Percentiles rank a stretch among this genome's conserved stretches.
These are phyloP conservation scores for Mycotypha africana DNA, from an alignment of 371 early-diverging fungal genomes.

Conservation along the genomic window DNA sequence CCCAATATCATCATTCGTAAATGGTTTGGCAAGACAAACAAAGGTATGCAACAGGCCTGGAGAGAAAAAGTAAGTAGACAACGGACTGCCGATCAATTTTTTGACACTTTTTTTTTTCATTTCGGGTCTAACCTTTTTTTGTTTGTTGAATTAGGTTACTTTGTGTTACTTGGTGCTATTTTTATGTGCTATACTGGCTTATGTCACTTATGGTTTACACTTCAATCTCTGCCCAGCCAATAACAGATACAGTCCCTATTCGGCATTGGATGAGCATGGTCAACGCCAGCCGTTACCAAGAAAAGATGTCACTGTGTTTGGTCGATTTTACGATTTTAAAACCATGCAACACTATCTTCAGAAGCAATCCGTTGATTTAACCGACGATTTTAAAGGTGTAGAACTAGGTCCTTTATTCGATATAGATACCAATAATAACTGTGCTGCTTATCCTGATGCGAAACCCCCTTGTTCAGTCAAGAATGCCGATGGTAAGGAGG, in stretches of 20 bases:
- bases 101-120: too few relatives aligned
- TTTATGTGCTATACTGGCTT: slow-evolving; percentile 63
- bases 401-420: slow-evolving; percentile 47
- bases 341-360: slow-evolving; percentile 27
- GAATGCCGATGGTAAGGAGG: slow-evolving; percentile 23
- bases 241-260: slow-evolving; percentile 22
- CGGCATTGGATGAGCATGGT: slow-evolving; percentile 13
- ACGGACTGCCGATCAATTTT: too few relatives aligned
- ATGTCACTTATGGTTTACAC: slow-evolving; percentile 64
- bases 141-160: slow-evolving; percentile 37
- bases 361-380: slow-evolving; percentile 27
- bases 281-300: slow-evolving; percentile 15
- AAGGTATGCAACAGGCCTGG: slow-evolving; percentile 60
- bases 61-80: slow-evolving; percentile 55
- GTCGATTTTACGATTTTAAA: slow-evolving; percentile 32
- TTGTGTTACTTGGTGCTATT: slow-evolving; percentile 61
- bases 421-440: slow-evolving; percentile 35
- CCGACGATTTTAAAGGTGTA: slow-evolving; percentile 35
- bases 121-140: background rate
- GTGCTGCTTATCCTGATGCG: too few relatives aligned
- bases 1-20: slow-evolving; percentile 44
- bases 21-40: slow-evolving; percentile 37
- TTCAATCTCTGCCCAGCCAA: slow-evolving; percentile 43
- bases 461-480: slow-evolving; percentile 32
- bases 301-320: slow-evolving; percentile 39